Evolutionary conservation across 140 eudicot species (phyloP).

Genomic region (Cichorium intybus): DNA sequence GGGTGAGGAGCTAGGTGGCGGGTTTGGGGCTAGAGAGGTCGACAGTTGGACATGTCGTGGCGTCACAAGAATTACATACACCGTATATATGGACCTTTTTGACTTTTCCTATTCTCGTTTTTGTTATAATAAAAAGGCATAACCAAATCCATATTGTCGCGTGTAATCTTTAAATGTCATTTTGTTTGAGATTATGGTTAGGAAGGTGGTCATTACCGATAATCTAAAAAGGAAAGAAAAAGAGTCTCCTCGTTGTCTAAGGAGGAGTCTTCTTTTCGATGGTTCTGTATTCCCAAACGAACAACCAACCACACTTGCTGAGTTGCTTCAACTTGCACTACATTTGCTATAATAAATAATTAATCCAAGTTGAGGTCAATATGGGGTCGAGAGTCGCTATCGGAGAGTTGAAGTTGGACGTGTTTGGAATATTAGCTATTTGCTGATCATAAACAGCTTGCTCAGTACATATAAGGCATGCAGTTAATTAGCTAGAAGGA

Average conservation of each 20-base stretch:
- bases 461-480: no score
- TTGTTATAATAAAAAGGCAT: not conserved
- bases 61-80: not conserved
- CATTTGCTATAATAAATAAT: not conserved
- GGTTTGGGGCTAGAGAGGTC: not conserved
- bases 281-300: not conserved
- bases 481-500: not conserved
- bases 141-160: no score
- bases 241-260: not conserved
- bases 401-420: not conserved
- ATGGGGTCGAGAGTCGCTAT: not conserved
- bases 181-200: no score
- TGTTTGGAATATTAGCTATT: not conserved
- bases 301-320: no score
- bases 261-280: not conserved
- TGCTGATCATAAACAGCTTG: not conserved
- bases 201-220: no score
- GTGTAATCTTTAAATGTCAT: no score
- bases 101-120: not conserved
- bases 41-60: conserved; percentile 22
- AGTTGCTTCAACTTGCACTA: not conserved
- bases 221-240: not conserved
- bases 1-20: conserved; percentile 3
- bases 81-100: not conserved
- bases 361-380: not conserved